phyloP scores from a whole-genome alignment of 139 green algal genomes.

The Chlorella sp. region DNA sequence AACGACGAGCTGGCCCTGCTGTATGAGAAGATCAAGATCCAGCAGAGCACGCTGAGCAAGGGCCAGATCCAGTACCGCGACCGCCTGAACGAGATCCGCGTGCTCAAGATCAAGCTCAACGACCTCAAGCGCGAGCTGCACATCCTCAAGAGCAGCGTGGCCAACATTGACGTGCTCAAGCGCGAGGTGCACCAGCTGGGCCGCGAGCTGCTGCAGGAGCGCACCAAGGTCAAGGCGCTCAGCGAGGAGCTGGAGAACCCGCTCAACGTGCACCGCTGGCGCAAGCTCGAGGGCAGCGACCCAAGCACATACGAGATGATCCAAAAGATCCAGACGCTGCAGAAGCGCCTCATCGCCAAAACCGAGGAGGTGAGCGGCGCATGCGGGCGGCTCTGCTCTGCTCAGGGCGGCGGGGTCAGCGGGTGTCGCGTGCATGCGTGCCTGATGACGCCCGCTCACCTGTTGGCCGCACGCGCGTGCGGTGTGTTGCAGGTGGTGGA shows the following conservation, averaged over 20 bases:
- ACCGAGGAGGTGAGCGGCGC: slow-evolving; percentile 66
- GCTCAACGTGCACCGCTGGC: slow-evolving; percentile 89
- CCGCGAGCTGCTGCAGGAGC: slow-evolving; percentile 67
- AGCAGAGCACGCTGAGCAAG: slow-evolving; percentile 75
- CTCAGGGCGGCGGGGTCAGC: background rate
- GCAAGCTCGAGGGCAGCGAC: slow-evolving; percentile 90
- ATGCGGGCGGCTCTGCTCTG: background rate
- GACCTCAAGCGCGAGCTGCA: slow-evolving; percentile 79
- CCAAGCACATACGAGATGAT: slow-evolving; percentile 90
- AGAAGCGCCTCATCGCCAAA: slow-evolving; percentile 85
- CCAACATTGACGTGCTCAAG: slow-evolving; percentile 84
- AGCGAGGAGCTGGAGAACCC: slow-evolving; percentile 91
- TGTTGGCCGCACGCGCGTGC: background rate
- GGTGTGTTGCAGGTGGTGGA: slow-evolving; percentile 55
- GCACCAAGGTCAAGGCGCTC: slow-evolving; percentile 68
- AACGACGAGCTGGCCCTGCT: slow-evolving; percentile 92
- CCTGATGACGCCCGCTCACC: background rate
- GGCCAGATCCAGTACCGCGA: slow-evolving; percentile 88
- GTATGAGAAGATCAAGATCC: slow-evolving; percentile 95
- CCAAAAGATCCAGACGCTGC: slow-evolving; percentile 91
- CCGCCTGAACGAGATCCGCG: slow-evolving; percentile 79
- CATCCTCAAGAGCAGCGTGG: slow-evolving; percentile 67
- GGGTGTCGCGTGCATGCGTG: background rate
- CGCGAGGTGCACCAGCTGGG: slow-evolving; percentile 82
- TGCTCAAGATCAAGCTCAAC: slow-evolving; percentile 81